Percentiles rank a stretch among this genome's conserved stretches.
Conservation (phyloP, 495 filamentous ascomycete genomes). For the Pseudomonodictys pantanalensis region DNA sequence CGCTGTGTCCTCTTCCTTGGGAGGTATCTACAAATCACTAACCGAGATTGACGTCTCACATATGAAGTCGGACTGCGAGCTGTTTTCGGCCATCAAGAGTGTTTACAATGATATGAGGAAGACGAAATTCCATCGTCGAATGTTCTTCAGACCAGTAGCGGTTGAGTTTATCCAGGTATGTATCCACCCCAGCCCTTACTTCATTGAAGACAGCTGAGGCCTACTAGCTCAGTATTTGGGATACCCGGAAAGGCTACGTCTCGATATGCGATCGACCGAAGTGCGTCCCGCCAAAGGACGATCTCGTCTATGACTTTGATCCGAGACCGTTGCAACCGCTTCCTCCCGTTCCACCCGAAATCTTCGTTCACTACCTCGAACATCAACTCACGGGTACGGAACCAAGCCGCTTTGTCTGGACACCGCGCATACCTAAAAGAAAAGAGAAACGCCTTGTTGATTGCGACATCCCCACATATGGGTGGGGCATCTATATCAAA, state of each 20-base stretch:
- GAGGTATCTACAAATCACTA: not conserved
- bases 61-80: not conserved
- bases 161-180: not conserved
- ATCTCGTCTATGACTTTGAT: not conserved
- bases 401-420: not conserved
- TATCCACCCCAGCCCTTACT: not conserved
- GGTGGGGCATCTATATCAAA: not conserved
- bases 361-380: conserved; percentile 1
- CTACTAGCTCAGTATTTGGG: not conserved
- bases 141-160: not conserved
- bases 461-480: not conserved
- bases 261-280: not conserved
- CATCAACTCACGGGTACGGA: not conserved
- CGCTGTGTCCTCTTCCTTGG: not conserved
- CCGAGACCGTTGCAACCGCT: not conserved
- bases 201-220: no score
- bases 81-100: not conserved
- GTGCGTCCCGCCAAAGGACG: not conserved
- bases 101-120: not conserved
- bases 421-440: not conserved
- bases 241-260: not conserved
- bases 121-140: not conserved
- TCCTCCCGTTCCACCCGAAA: not conserved
- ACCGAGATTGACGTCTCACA: not conserved
- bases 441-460: not conserved